Percentiles rank a stretch among this genome's conserved stretches.
Evolutionary conservation across 1,284 basidiomycete genomes (phyloP).

Genomic region (Apiotrichum montevideense): DNA sequence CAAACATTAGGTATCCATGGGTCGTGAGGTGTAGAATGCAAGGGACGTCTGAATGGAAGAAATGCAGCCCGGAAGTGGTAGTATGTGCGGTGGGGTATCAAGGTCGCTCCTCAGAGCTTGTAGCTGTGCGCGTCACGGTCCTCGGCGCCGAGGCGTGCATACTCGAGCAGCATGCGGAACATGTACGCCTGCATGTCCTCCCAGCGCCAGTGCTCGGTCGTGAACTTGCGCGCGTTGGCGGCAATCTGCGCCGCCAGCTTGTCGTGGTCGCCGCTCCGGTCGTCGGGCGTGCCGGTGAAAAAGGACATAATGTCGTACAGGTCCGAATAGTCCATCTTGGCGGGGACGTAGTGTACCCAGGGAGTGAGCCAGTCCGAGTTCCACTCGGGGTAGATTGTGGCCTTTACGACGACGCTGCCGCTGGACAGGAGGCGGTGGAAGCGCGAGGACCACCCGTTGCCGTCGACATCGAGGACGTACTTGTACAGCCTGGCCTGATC

Average conservation of each 20-base stretch:
- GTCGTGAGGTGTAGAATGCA: too few relatives aligned
- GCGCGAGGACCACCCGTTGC: constrained; percentile 46
- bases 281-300: constrained; percentile 48
- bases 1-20: too few relatives aligned
- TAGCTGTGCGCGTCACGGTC: background rate
- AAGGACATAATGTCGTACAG: constrained; percentile 51
- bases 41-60: too few relatives aligned
- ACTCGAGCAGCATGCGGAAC: constrained; percentile 40
- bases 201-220: constrained; percentile 48
- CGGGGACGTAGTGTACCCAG: constrained; percentile 50
- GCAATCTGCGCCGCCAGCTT: constrained; percentile 48
- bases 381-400: constrained; percentile 50
- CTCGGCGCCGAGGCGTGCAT: background rate
- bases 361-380: constrained; percentile 47
- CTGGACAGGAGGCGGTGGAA: constrained; percentile 45
- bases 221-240: constrained; percentile 46
- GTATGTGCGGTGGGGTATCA: too few relatives aligned
- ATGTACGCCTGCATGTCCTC: constrained; percentile 52
- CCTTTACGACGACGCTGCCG: constrained; percentile 48
- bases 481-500: constrained; percentile 1
- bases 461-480: constrained; percentile 39
- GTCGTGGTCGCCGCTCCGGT: constrained; percentile 40
- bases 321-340: constrained; percentile 50
- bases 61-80: too few relatives aligned
- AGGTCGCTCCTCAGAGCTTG: background rate